Evolutionary conservation across 75 land plant genomes (phyloP), one percentile per base, ranked within the genome.

Genomic region (Picea glauca): DNA sequence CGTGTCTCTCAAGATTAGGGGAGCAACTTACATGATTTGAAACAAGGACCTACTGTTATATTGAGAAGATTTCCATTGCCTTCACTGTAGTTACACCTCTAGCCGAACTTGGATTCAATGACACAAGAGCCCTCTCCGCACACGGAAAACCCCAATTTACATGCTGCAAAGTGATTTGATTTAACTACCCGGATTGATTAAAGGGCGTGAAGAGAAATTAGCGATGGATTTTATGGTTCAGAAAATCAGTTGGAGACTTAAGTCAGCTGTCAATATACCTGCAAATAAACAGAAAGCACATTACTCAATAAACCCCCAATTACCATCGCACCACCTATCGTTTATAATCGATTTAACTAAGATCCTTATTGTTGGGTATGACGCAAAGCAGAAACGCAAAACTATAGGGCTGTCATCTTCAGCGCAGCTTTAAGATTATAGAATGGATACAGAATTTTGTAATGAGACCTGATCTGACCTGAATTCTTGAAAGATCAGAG

Each of bases 11-110:
- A 26, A 26, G 26, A 26, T 17, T 32, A 54, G 60, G 4, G 7
- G 40, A 35, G 35, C 4, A 5, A 15, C 81, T 83, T 83, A 83
- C 84, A 83, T 79, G 57, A 57, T 38, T 15, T 57, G 62, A 62
- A 58, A 65, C 84, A 83, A 4, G 84, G 84, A 43, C 67, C 75
- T 58, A 72, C 17, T 8, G 84, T 35, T 31, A 58, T 50, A 72
- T 83, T 83, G 30, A 83, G 73, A 65, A 83, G 78, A 59, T 83
- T 83, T 21, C 62, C 64, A 40, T 79, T 75, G 12, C 78, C 84
- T 50, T 32, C 58, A 2, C 15, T 3, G 76, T 81, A 83, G 7
- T 63, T 35, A 43, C 84, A 83, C 26, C 26, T 26, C 26, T 26
- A 26, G 26, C 26, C 26, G 26, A 26, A 26, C 26, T 26, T 26